Conservation (phyloP, 2,329 filamentous ascomycete genomes). For the Trichocomaceae sp. region DNA sequence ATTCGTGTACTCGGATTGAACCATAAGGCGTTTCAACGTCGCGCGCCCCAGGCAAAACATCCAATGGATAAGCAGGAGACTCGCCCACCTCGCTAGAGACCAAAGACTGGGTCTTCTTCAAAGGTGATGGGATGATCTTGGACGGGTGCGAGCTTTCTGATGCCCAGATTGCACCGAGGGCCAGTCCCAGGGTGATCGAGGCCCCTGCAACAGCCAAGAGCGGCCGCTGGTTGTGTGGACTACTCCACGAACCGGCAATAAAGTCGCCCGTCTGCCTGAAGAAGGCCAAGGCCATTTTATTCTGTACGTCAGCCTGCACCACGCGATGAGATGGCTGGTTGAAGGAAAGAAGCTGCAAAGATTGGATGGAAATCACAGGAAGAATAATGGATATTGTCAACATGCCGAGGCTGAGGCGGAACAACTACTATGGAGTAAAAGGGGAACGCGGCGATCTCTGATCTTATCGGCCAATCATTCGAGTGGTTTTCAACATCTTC, state of each 20-base stretch:
- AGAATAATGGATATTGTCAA: too few relatives aligned
- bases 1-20: slow-evolving; percentile 68
- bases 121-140: slow-evolving; percentile 32
- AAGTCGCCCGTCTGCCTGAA: slow-evolving; percentile 30
- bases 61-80: slow-evolving; percentile 58
- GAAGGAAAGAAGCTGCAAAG: neutral
- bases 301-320: neutral
- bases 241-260: slow-evolving; percentile 27
- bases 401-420: too few relatives aligned
- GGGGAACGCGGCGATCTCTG: neutral
- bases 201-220: slow-evolving; percentile 30
- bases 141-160: slow-evolving; percentile 10
- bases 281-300: slow-evolving; percentile 20
- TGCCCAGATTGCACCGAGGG: slow-evolving; percentile 25
- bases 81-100: slow-evolving; percentile 33
- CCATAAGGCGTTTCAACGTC: slow-evolving; percentile 61
- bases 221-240: slow-evolving; percentile 25
- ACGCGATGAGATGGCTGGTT: neutral
- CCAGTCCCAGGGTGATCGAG: slow-evolving; percentile 30
- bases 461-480: neutral
- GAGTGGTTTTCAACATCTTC: neutral
- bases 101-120: slow-evolving; percentile 25
- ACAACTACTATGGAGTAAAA: too few relatives aligned
- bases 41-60: slow-evolving; percentile 56
- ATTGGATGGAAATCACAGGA: neutral